Conservation (phyloP, 441 rosid genomes). For the Aquilaria agallochum region DNA sequence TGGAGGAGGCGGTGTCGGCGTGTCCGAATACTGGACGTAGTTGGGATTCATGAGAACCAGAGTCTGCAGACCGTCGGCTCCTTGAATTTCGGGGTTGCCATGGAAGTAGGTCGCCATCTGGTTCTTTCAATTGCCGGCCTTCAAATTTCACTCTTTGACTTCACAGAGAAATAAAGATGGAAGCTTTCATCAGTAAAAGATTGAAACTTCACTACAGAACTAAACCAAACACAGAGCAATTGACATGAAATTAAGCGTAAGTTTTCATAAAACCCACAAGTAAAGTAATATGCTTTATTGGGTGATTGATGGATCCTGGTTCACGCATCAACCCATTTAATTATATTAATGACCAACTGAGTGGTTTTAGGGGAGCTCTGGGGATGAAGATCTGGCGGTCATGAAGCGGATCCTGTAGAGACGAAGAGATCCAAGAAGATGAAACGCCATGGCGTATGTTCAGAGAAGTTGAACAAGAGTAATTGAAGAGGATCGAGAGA, state of each 20-base stretch:
- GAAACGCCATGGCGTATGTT: not conserved
- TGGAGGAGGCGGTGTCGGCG: conserved; percentile 18
- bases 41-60: conserved; percentile 93
- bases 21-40: conserved; percentile 71
- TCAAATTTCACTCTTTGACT: conserved; percentile 15
- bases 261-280: too few relatives aligned
- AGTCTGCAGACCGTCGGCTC: conserved; percentile 77
- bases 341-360: not conserved
- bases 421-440: conserved; percentile 2
- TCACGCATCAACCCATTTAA: conserved; percentile 25
- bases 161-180: conserved; percentile 26
- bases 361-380: conserved; percentile 3
- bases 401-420: conserved; percentile 17
- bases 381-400: not conserved
- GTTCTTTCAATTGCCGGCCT: not conserved
- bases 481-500: not conserved
- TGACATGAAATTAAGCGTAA: not conserved
- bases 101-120: conserved; percentile 86
- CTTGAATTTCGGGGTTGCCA: conserved; percentile 74
- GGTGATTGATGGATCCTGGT: not conserved
- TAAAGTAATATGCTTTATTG: too few relatives aligned
- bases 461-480: not conserved
- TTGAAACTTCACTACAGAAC: too few relatives aligned
- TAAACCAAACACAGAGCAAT: not conserved
- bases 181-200: not conserved